Evolutionary conservation across 495 filamentous ascomycete species (phyloP).

Genomic region (Venustampulla echinocandica): DNA sequence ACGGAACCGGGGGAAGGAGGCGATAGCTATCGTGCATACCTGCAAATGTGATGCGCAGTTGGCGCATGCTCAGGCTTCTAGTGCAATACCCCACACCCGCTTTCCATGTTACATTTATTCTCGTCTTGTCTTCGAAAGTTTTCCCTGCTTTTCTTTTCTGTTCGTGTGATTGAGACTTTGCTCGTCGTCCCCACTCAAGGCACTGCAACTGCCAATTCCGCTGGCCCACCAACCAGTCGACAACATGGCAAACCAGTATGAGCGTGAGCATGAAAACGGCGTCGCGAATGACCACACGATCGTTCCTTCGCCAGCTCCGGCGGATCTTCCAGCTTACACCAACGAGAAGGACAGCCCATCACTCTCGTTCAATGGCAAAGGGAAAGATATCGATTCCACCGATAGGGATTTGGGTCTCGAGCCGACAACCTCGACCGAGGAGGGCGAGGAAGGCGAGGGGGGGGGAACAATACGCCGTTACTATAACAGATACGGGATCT

Average conservation of each 20-base stretch:
- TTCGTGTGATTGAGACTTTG: no score
- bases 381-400: neutral
- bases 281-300: neutral
- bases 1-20: no score
- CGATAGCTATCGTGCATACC: no score
- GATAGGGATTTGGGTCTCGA: conserved; percentile 5
- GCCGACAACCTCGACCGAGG: neutral
- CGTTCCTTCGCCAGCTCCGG: neutral
- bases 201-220: neutral
- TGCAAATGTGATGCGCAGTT: no score
- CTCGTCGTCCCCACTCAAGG: no score
- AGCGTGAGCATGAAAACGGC: neutral
- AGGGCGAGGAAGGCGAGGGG: neutral
- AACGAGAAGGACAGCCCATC: neutral
- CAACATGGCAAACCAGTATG: neutral
- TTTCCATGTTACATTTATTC: no score
- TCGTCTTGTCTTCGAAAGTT: no score
- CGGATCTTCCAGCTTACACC: neutral
- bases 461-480: conserved; percentile 11
- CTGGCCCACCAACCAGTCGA: neutral
- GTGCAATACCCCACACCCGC: no score
- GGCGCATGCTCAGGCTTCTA: no score
- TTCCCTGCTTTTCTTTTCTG: no score
- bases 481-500: conserved; percentile 33
- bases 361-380: neutral